These are phyloP conservation scores for Penicillium subrubescens DNA, from an alignment of 495 filamentous ascomycete genomes.

Conservation along the genomic window DNA sequence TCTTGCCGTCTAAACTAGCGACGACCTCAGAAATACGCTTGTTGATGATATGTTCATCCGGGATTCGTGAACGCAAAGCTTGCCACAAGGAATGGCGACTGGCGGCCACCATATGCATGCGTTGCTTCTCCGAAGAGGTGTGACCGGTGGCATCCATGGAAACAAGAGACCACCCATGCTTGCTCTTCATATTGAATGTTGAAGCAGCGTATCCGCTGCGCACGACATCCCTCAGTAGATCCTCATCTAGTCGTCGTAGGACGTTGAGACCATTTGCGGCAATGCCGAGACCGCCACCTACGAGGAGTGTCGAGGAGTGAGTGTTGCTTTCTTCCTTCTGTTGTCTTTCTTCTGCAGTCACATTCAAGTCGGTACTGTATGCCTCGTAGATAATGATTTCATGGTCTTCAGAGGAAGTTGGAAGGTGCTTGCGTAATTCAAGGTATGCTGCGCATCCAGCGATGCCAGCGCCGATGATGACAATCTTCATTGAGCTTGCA, in stretches of 20 bases:
- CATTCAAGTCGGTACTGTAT: slow-evolving; percentile 14
- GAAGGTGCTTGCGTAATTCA: slow-evolving; percentile 42
- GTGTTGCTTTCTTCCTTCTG: slow-evolving; percentile 10
- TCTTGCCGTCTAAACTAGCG: slow-evolving; percentile 17
- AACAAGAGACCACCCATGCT: slow-evolving; percentile 37
- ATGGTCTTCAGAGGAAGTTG: slow-evolving; percentile 8
- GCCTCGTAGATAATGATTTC: slow-evolving; percentile 24
- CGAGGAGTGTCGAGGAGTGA: slow-evolving; percentile 18
- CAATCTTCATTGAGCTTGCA: slow-evolving; percentile 43
- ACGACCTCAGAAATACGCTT: slow-evolving; percentile 30
- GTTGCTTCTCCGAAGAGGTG: neutral
- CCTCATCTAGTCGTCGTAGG: slow-evolving; percentile 18
- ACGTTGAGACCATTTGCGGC: slow-evolving; percentile 19
- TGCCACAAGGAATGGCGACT: slow-evolving; percentile 43
- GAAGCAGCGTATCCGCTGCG: slow-evolving; percentile 39
- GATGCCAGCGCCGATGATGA: slow-evolving; percentile 53
- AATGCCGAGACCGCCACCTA: slow-evolving; percentile 21
- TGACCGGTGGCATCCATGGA: slow-evolving; percentile 20
- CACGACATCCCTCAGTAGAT: slow-evolving; percentile 25
- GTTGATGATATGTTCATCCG: slow-evolving; percentile 33
- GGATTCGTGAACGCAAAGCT: slow-evolving; percentile 31
- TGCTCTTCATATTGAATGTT: slow-evolving; percentile 39
- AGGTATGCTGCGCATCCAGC: slow-evolving; percentile 48
- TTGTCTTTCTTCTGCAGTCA: slow-evolving; percentile 10
- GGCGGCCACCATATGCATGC: slow-evolving; percentile 34